Evolutionary conservation across 169 alveolate species (phyloP), one percentile per base, ranked within the genome.

Genomic region (Cryptosporidium xiaoi): DNA sequence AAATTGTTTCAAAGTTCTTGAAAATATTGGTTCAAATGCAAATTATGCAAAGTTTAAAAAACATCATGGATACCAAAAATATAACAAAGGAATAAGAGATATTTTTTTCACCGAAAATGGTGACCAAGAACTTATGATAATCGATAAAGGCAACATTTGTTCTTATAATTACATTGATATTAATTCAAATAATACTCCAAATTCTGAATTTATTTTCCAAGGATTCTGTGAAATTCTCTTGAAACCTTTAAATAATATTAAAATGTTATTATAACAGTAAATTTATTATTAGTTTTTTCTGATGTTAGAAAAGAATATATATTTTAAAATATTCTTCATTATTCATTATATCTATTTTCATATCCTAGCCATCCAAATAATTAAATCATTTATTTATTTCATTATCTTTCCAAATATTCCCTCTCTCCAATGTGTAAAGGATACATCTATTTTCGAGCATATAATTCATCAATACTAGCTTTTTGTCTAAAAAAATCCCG

Each of bases 141-240:
- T 62, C 40, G 27, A 77, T 53, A 64, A 64, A 5, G n/a, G 51
- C 1, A 51, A 69, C 34, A 69, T 69, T 51, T 69, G 83, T 53
- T 29, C 40, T 29, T 31, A 53, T 53, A 24, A 53, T 31, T 55
- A 51, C 20, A 24, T 69, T 15, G 51, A 31, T 33, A 16, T 34
- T 7, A 20, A 53, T 15, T n/a, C 68, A 4, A 55, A 53, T 6
- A n/a, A 20, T 0, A 24, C 87, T 2, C 60, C 60, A 53, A 77
- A 77, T 16, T 58, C 58, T 15, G 87, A 77, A 18, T 44, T 77
- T 10, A 77, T 77, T 24, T 27, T 33, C 16, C 87, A 77, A 48
- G 87, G 87, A 1, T 77, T 77, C 33, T 77, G 87, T 60, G 29
- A 77, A 24, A 36, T 44, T 44, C 71, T 77, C 24, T 18, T 77